Base-by-base conservation (phyloP, 176 grass and related monocot genomes). In the Neostapfia colusana region DNA sequence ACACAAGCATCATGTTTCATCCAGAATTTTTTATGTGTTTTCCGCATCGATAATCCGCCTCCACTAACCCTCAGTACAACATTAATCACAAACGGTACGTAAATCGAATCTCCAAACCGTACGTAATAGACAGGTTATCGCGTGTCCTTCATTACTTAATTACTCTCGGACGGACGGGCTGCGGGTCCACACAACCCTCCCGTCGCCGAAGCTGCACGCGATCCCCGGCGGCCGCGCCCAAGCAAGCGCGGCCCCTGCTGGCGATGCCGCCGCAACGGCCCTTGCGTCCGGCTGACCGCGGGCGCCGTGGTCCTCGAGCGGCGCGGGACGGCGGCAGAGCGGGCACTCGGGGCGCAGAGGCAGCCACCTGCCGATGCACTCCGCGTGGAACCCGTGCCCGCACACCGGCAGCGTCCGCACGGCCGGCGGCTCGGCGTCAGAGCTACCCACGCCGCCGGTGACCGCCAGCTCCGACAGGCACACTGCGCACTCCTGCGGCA, bases 291-390 rank as follows among this genome's bases (percentile, higher is more conserved):
- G 49, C 21, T 15, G 14, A 0, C 63, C 57, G 37, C 8, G 9
- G 21, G 37, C 46, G 53, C 8, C 54, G 54, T 24, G 21, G n/a
- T 4, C 3, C 54, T 12, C 9, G 16, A 23, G 37, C 76, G 1
- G 8, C 50, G 83, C 80, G 40, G 80, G 42, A 13, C 68, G 42
- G 67, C 85, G 80, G 75, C 85, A 88, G 34, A 88, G 75, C 51
- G 85, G 85, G 85, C 80, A 88, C 68, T 68, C 80, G 9, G 80
- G 50, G 18, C 80, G 85, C 61, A 88, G 60, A 43, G 36, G 73
- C 74, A 87, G 74, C 85, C 85, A 87, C 67, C 60, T 67, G 60
- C 74, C 74, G 79, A 87, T 73, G 85, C 79, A 87, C 65, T 82
- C 85, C 3, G 10, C 79, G 85, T 87, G 85, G 85, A 87, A 87